A percentile compares a stretch with the other conserved stretches of the same genome.
Conservation (phyloP, 225 moss, liverwort and hornwort genomes). For the Sphagnum contortum region DNA sequence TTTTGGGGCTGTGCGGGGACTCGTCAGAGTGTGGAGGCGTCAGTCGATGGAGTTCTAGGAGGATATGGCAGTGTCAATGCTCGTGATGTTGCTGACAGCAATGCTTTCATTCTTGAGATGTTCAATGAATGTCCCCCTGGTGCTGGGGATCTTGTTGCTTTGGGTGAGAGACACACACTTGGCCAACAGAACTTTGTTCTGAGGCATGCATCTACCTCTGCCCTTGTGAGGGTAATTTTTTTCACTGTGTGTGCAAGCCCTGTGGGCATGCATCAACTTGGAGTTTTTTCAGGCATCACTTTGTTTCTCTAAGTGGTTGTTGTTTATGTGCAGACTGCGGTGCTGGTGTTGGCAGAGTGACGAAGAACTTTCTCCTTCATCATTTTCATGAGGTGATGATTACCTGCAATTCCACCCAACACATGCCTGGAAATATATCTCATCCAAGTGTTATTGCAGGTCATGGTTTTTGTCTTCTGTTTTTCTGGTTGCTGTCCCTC, state of each 20-base stretch:
- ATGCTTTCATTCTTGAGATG: constrained; percentile 65
- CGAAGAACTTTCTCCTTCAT: constrained; percentile 77
- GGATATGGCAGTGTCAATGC: constrained; percentile 84
- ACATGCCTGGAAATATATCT: too few relatives aligned
- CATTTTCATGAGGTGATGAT: constrained; percentile 72
- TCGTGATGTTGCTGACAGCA: constrained; percentile 86
- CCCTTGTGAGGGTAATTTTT: neutral
- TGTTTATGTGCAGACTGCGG: constrained; percentile 62
- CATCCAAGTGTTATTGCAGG: too few relatives aligned
- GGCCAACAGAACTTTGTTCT: neutral
- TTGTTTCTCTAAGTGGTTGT: too few relatives aligned
- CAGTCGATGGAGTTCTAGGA: constrained; percentile 89
- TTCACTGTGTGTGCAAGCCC: too few relatives aligned
- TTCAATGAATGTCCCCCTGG: constrained; percentile 35
- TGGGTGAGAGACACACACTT: constrained; percentile 20
- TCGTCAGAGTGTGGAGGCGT: constrained; percentile 84
- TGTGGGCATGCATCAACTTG: too few relatives aligned
- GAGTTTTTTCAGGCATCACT: too few relatives aligned
- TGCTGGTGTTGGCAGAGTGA: constrained; percentile 95
- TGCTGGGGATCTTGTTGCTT: constrained; percentile 32
- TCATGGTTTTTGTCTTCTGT: too few relatives aligned
- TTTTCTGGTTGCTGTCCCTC: too few relatives aligned
- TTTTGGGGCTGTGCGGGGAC: constrained; percentile 2
- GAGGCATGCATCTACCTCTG: neutral
- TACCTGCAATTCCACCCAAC: neutral